phyloP scores from a whole-genome alignment of 1,284 basidiomycete species.

The Austroboletus novae-zelandiae region DNA sequence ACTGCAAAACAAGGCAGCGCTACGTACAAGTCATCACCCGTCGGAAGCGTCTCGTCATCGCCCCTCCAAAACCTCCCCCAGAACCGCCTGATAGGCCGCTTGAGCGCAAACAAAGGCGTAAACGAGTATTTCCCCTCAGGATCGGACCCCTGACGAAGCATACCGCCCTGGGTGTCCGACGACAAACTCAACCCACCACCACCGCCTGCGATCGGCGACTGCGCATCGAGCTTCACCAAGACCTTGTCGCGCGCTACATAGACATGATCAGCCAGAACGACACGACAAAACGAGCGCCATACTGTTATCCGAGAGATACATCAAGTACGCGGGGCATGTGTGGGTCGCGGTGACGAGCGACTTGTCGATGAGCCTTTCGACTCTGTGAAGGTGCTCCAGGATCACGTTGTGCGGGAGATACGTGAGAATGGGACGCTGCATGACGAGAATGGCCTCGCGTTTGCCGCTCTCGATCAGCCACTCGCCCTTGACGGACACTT shows the following conservation, averaged over 20 bases:
- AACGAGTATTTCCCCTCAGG: constrained; percentile 8
- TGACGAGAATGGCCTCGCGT: constrained; percentile 15
- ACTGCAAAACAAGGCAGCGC: neutral
- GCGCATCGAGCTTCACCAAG: constrained; percentile 8
- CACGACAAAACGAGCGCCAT: neutral
- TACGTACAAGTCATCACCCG: constrained; percentile 23
- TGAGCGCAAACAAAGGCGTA: constrained; percentile 24
- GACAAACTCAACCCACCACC: constrained; percentile 9
- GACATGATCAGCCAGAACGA: neutral
- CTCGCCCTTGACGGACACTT: constrained; percentile 9
- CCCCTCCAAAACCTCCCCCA: constrained; percentile 21
- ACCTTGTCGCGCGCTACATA: constrained; percentile 3
- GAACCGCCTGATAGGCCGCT: constrained; percentile 15
- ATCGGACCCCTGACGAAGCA: constrained; percentile 21
- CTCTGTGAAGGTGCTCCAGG: constrained; percentile 10
- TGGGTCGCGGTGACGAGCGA: constrained; percentile 15
- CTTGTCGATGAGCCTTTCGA: constrained; percentile 12
- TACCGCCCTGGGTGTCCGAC: constrained; percentile 9
- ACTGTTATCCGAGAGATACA: constrained; percentile 23
- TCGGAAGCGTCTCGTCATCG: constrained; percentile 6
- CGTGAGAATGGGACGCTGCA: constrained; percentile 13
- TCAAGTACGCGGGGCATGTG: constrained; percentile 14
- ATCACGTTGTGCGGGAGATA: constrained; percentile 7
- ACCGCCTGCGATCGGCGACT: neutral
- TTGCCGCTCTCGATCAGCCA: constrained; percentile 12